phyloP scores from a whole-genome alignment of 495 filamentous ascomycete genomes.

The Talaromyces ruber region DNA sequence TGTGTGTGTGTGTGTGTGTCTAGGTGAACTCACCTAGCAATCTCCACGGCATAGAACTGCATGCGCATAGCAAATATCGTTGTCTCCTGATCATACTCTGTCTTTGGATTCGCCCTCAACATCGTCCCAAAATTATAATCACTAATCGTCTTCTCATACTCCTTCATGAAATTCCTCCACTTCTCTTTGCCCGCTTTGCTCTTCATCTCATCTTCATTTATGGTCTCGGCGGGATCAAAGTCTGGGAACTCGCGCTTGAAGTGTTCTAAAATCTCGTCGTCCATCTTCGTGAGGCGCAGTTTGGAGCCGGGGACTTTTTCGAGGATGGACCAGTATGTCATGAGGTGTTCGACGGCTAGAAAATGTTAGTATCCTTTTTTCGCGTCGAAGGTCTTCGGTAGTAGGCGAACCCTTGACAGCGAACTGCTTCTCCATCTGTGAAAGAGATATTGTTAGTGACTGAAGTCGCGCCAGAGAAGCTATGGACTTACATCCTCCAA shows the following conservation, averaged over 20 bases:
- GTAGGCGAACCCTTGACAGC: slow-evolving; percentile 75
- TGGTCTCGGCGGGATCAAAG: slow-evolving; percentile 68
- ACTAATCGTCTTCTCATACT: slow-evolving; percentile 84
- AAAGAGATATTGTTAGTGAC: slow-evolving; percentile 7
- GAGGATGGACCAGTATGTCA: slow-evolving; percentile 94
- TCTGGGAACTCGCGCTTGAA: slow-evolving; percentile 85
- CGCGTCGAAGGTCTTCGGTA: background rate
- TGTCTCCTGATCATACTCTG: slow-evolving; percentile 78
- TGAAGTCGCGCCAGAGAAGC: background rate
- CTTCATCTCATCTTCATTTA: slow-evolving; percentile 95
- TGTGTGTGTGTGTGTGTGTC: no score
- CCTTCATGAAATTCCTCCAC: slow-evolving; percentile 92
- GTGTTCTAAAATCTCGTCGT: slow-evolving; percentile 88
- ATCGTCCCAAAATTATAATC: slow-evolving; percentile 98
- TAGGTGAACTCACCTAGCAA: slow-evolving; percentile 65
- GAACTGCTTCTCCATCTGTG: slow-evolving; percentile 97
- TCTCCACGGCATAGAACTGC: slow-evolving; percentile 98
- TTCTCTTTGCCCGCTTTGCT: slow-evolving; percentile 90
- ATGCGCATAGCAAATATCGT: slow-evolving; percentile 85
- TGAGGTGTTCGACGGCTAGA: slow-evolving; percentile 83
- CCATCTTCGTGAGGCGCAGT: slow-evolving; percentile 82
- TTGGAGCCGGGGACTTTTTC: slow-evolving; percentile 79
- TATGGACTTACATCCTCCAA: slow-evolving; percentile 55
- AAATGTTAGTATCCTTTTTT: slow-evolving; percentile 11
- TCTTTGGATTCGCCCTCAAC: slow-evolving; percentile 66